Base-by-base conservation (phyloP, 2,329 filamentous ascomycete genomes). In the Blastomyces gilchristii region DNA sequence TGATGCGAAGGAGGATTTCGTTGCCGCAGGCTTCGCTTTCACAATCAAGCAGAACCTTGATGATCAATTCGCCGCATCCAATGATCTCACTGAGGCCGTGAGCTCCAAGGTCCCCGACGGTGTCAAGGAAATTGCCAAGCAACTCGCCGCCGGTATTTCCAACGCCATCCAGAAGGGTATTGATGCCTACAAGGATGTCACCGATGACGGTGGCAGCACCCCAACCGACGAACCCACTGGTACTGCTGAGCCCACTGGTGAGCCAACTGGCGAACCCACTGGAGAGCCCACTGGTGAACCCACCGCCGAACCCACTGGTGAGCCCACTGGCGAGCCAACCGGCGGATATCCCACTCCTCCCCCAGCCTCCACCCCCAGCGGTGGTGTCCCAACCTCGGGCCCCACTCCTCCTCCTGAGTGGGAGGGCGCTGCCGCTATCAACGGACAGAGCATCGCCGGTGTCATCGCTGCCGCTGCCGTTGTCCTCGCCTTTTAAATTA, bases 141-240 rank as follows among this genome's bases (percentile, higher is more conserved):
- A 66, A 8, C 71, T 74, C 62, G 63, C 71, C 43, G 57, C 68
- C 31, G 72, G 71, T 61, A 71, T 75, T 65, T 69, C 69, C 65
- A 64, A 64, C 34, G 71, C 70, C 58, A 72, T 75, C 65, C 68
- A 74, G 68, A 68, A 68, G 62, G 72, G 72, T 63, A 60, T 73
- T 49, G 67, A 70, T 58, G 69, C 65, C 59, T 74, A 69, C 66
- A 58, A 65, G 54, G 65, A 67, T 58, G 64, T 62, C 41, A 61
- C 59, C 47, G n/a, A 34, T 47, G n/a, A 45, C 57, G 41, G 18
- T 52, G 1, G 3, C 9, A 28, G 16, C 52, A 49, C 43, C 31
- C 45, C 54, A 37, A 54, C 50, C 25, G 34, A 56, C 5, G 28
- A 60, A 31, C 49, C 63, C 37, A 61, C 59, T 45, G 58, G 54